These are phyloP conservation scores for Sphagnum magellanicum DNA, from an alignment of 228 moss, liverwort and hornwort species.

Conservation along the genomic window DNA sequence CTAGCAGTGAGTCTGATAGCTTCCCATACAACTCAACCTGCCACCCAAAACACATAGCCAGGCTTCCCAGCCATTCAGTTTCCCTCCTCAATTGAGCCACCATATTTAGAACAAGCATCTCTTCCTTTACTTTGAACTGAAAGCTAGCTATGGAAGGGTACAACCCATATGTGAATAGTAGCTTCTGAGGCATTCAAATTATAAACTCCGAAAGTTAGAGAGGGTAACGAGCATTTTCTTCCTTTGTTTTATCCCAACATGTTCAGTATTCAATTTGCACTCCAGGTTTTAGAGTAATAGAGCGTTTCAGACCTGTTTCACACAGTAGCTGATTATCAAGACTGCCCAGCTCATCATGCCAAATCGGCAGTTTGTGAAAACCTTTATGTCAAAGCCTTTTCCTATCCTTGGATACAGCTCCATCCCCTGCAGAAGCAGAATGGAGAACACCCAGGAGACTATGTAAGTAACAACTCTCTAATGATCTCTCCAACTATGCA, in stretches of 20 bases:
- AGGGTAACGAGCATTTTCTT: too few relatives aligned
- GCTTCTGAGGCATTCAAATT: too few relatives aligned
- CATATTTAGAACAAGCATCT: too few relatives aligned
- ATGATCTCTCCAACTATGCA: too few relatives aligned
- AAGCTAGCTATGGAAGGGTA: too few relatives aligned
- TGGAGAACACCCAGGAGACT: neutral
- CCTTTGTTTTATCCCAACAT: too few relatives aligned
- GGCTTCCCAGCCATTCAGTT: too few relatives aligned
- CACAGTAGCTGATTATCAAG: slow-evolving; percentile 48
- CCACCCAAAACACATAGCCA: slow-evolving; percentile 9
- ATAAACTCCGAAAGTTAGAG: too few relatives aligned
- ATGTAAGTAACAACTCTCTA: neutral
- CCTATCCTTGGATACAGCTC: slow-evolving; percentile 74
- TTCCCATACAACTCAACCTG: slow-evolving; percentile 53
- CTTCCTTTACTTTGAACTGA: too few relatives aligned
- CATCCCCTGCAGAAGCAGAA: slow-evolving; percentile 44
- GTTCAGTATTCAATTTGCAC: too few relatives aligned
- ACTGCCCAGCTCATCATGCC: slow-evolving; percentile 83
- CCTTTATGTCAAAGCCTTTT: slow-evolving; percentile 51
- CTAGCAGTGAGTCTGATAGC: slow-evolving; percentile 56
- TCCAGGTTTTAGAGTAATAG: neutral
- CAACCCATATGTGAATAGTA: too few relatives aligned
- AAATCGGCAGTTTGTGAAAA: slow-evolving; percentile 68
- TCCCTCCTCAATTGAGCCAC: too few relatives aligned
- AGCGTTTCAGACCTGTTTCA: slow-evolving; percentile 44